A percentile compares a stretch with the other conserved stretches of the same genome.
Evolutionary conservation across 805 yeast genomes (phyloP).

Genomic region (Monosporozyma siamensis): DNA sequence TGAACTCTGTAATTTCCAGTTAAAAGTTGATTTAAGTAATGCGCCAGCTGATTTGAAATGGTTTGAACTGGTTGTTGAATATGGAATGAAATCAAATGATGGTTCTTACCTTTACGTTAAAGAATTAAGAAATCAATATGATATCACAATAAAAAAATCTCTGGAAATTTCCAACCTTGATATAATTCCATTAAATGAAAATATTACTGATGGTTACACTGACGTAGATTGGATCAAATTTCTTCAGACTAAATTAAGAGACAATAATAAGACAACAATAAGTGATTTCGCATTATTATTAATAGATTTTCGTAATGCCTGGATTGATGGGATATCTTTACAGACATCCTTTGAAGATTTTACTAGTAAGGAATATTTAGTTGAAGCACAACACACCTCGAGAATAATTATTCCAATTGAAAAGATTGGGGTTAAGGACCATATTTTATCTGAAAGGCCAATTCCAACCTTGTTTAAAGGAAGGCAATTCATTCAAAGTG

Average conservation of each 20-base stretch:
- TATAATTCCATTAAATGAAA: conserved; percentile 46
- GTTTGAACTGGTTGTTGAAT: conserved; percentile 20
- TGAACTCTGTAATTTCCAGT: conserved; percentile 15
- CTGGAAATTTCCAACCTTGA: conserved; percentile 66
- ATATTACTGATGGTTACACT: conserved; percentile 16
- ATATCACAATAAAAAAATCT: conserved; percentile 40
- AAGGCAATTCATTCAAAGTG: conserved; percentile 53
- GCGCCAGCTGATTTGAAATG: conserved; percentile 17
- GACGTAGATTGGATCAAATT: conserved; percentile 25
- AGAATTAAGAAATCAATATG: conserved; percentile 18
- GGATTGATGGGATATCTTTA: conserved; percentile 49
- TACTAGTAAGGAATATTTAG: conserved; percentile 14
- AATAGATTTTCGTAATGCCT: conserved; percentile 72
- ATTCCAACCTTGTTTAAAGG: conserved; percentile 61
- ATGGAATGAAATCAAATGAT: conserved; percentile 20
- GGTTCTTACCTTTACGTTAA: conserved; percentile 16
- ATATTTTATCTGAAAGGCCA: conserved; percentile 28
- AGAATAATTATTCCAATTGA: conserved; percentile 66
- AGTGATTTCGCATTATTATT: conserved; percentile 55
- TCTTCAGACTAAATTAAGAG: conserved; percentile 9
- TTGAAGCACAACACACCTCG: conserved; percentile 39
- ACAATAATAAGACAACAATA: conserved; percentile 21
- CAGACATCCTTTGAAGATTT: conserved; percentile 30
- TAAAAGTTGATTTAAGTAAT: conserved; percentile 19
- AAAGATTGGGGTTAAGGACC: conserved; percentile 37